Conservation (phyloP, 768 basidiomycete species). For the Gelatoporia subvermispora region DNA sequence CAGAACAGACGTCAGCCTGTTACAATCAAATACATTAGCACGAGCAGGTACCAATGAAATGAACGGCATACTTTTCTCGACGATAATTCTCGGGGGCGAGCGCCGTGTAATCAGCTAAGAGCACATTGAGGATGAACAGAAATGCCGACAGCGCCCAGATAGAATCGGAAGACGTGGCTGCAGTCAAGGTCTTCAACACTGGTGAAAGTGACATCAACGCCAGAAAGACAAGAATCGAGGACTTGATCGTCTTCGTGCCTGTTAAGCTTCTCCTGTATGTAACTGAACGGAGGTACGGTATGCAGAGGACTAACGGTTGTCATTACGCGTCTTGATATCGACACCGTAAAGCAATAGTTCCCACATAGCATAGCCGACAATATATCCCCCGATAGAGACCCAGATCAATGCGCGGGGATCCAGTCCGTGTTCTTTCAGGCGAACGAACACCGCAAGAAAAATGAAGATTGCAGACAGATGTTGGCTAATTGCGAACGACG, state of each 20-base stretch:
- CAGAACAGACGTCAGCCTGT: slow-evolving; percentile 73
- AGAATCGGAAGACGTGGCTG: slow-evolving; percentile 93
- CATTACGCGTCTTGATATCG: slow-evolving; percentile 18
- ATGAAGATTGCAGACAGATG: slow-evolving; percentile 77
- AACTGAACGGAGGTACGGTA: slow-evolving; percentile 3
- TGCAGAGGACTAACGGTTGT: slow-evolving; percentile 27
- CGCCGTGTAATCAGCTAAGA: slow-evolving; percentile 79
- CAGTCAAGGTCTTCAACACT: slow-evolving; percentile 85
- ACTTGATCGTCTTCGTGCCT: slow-evolving; percentile 75
- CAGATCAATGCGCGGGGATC: slow-evolving; percentile 69
- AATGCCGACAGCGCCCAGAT: slow-evolving; percentile 93
- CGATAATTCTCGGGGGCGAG: slow-evolving; percentile 36
- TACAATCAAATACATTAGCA: slow-evolving; percentile 5
- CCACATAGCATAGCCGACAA: slow-evolving; percentile 60
- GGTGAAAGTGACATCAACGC: slow-evolving; percentile 88
- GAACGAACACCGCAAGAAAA: slow-evolving; percentile 77
- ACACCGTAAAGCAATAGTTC: slow-evolving; percentile 42
- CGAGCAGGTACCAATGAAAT: neutral
- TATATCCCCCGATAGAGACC: slow-evolving; percentile 55
- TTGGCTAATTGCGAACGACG: slow-evolving; percentile 76
- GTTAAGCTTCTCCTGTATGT: neutral
- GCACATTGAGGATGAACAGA: slow-evolving; percentile 75
- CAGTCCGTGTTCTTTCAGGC: slow-evolving; percentile 55
- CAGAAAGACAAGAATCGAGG: slow-evolving; percentile 82
- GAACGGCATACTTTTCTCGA: slow-evolving; percentile 50